A percentile compares a stretch with the other conserved stretches of the same genome.
These are phyloP conservation scores for Pneumocystis canis DNA, from an alignment of 1,139 yeast genomes.

Conservation along the genomic window DNA sequence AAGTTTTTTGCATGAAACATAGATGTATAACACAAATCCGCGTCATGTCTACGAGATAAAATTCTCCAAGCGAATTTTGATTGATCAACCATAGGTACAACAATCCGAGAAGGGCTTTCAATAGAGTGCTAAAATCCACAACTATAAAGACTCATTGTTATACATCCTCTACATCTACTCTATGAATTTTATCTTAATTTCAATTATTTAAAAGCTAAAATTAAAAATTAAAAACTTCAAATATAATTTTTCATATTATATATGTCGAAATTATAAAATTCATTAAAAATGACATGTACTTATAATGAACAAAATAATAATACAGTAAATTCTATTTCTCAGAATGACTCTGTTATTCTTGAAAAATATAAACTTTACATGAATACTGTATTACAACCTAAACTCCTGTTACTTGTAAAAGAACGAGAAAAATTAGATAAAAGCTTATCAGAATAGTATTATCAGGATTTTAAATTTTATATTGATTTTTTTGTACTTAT, in stretches of 20 bases:
- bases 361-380: neutral
- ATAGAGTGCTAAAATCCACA: constrained; percentile 53
- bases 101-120: constrained; percentile 67
- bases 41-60: constrained; percentile 75
- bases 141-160: constrained; percentile 29
- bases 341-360: neutral
- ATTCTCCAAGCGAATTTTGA: constrained; percentile 93
- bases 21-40: constrained; percentile 87
- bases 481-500: neutral
- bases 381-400: neutral
- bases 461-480: neutral
- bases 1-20: constrained; percentile 90
- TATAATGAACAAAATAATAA: neutral
- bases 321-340: neutral
- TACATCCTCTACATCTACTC: neutral
- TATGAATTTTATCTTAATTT: neutral
- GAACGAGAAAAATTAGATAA: neutral
- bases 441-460: neutral
- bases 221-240: neutral
- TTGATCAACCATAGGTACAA: constrained; percentile 98
- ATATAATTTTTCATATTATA: neutral
- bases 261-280: neutral
- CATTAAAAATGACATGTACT: neutral
- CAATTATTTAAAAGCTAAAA: too few relatives aligned
- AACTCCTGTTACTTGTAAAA: neutral